Percentiles rank a stretch among this genome's conserved stretches.
These are phyloP conservation scores for Mycena crocata DNA, from an alignment of 768 basidiomycete genomes.

Conservation along the genomic window DNA sequence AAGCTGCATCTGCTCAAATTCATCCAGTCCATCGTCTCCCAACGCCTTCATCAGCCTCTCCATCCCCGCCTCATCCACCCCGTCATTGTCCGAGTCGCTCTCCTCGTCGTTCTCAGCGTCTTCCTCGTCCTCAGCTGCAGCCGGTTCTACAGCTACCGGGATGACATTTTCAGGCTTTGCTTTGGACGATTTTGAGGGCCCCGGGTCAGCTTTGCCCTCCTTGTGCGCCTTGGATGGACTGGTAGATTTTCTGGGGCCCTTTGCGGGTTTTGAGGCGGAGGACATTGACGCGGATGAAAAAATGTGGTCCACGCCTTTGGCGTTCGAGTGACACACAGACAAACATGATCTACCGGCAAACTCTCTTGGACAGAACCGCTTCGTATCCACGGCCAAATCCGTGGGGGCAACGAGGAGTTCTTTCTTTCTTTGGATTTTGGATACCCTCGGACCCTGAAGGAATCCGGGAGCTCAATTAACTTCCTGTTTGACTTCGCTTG, in stretches of 20 bases:
- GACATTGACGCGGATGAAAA: constrained; percentile 17
- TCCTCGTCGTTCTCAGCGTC: constrained; percentile 21
- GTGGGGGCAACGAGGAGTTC: no score
- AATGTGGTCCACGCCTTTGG: not conserved
- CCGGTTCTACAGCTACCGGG: constrained; percentile 12
- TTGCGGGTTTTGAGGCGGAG: constrained; percentile 7
- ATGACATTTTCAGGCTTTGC: constrained; percentile 14
- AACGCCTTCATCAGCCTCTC: constrained; percentile 64
- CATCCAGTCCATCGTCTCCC: constrained; percentile 75
- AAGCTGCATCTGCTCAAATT: constrained; percentile 70
- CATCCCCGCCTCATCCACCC: constrained; percentile 69
- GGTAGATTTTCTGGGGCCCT: constrained; percentile 16
- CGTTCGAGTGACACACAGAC: not conserved
- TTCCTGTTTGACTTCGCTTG: no score
- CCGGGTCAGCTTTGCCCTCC: constrained; percentile 8
- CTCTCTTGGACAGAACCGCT: no score
- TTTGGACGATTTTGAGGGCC: constrained; percentile 26
- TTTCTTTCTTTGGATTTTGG: no score
- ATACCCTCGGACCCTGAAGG: no score
- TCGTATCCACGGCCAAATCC: no score
- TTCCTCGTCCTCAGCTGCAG: constrained; percentile 31
- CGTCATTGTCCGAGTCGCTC: constrained; percentile 53
- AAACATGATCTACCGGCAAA: not conserved
- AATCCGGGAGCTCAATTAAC: no score
- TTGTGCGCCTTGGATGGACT: constrained; percentile 10